These are phyloP conservation scores for Termitomyces bulborhizus DNA, from an alignment of 768 basidiomycete species.

Conservation along the genomic window DNA sequence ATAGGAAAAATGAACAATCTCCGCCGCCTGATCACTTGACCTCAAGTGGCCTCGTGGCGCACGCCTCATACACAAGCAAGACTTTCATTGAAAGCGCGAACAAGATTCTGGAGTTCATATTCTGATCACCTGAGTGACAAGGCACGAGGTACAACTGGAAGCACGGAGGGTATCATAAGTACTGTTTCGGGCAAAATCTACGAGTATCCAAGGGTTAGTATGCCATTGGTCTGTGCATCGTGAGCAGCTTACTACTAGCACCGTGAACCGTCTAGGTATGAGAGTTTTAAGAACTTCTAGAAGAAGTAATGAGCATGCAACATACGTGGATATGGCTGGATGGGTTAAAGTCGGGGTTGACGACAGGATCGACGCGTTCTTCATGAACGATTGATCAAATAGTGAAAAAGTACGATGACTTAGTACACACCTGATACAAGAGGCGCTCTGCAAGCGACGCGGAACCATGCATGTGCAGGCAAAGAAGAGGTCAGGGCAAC, in stretches of 20 bases:
- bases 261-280: conserved; percentile 30
- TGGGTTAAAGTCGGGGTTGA: conserved; percentile 25
- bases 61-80: background rate
- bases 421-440: conserved; percentile 30
- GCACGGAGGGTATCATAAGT: conserved; percentile 27
- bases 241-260: conserved; percentile 23
- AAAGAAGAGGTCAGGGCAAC: conserved; percentile 13
- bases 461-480: conserved; percentile 30
- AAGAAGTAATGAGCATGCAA: background rate
- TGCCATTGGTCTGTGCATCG: background rate
- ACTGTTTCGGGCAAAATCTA: conserved; percentile 29
- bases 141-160: conserved; percentile 32
- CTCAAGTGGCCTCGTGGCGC: background rate
- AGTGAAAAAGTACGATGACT: background rate
- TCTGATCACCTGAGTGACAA: conserved; percentile 23
- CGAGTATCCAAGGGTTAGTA: background rate
- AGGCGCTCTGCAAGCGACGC: conserved; percentile 32
- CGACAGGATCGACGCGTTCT: conserved; percentile 35
- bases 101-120: background rate
- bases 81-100: background rate
- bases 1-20: background rate
- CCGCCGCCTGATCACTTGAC: background rate
- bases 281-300: background rate
- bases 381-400: background rate
- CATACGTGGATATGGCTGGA: conserved; percentile 36